These are phyloP conservation scores for Gloeostereum incarnatum DNA, from an alignment of 768 basidiomycete species.

Conservation along the genomic window DNA sequence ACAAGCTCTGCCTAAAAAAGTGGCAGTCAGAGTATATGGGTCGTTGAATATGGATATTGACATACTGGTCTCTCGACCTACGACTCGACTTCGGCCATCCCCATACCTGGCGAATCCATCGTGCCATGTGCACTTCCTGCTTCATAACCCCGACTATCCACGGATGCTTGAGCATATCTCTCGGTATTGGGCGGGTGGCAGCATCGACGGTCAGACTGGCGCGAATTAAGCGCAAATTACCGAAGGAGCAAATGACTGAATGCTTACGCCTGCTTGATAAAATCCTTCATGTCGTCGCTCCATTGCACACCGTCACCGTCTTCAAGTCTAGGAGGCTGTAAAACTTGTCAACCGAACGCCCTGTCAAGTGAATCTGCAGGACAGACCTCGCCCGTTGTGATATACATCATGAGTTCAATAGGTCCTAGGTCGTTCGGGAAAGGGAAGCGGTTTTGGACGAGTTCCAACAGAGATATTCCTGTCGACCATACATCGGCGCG, in stretches of 20 bases:
- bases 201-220: slow-evolving; percentile 64
- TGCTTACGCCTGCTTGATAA: slow-evolving; percentile 76
- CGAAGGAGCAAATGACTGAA: background rate
- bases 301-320: slow-evolving; percentile 66
- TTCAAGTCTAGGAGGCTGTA: slow-evolving; percentile 72
- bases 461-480: slow-evolving; percentile 88
- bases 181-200: slow-evolving; percentile 65
- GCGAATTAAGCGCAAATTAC: background rate
- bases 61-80: slow-evolving; percentile 35
- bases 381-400: slow-evolving; percentile 69
- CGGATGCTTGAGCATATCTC: slow-evolving; percentile 73
- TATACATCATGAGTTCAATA: slow-evolving; percentile 92
- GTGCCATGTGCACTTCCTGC: slow-evolving; percentile 81
- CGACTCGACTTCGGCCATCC: slow-evolving; percentile 52
- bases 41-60: background rate
- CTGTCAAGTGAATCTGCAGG: background rate
- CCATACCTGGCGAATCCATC: slow-evolving; percentile 84
- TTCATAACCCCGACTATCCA: slow-evolving; percentile 76
- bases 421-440: slow-evolving; percentile 87
- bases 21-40: background rate
- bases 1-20: slow-evolving; percentile 14
- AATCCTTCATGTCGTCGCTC: slow-evolving; percentile 86
- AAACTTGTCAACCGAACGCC: background rate
- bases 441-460: slow-evolving; percentile 91
- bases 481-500: slow-evolving; percentile 98